phyloP scores from a whole-genome alignment of 1,284 basidiomycete species.

The Sanghuangporus sanghuang region DNA sequence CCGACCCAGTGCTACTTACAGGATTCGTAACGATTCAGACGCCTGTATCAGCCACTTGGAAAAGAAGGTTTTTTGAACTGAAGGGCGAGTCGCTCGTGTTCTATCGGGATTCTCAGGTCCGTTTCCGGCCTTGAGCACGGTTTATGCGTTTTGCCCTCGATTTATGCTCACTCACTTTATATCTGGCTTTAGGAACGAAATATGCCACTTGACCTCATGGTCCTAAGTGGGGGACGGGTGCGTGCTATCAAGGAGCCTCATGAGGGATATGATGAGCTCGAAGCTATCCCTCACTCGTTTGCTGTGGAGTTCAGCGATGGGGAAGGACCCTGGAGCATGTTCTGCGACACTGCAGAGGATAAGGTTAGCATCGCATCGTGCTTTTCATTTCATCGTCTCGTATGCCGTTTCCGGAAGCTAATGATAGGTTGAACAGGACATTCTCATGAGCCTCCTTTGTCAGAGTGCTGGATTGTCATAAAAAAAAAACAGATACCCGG shows the following conservation, averaged over 20 bases:
- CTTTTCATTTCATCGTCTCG: neutral
- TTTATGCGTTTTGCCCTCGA: neutral
- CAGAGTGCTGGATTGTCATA: constrained; percentile 17
- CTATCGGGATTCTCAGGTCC: constrained; percentile 52
- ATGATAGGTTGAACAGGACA: constrained; percentile 17
- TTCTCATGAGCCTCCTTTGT: constrained; percentile 19
- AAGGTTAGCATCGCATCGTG: constrained; percentile 40
- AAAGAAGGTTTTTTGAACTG: constrained; percentile 60
- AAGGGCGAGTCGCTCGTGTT: constrained; percentile 43
- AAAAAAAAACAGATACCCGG: neutral
- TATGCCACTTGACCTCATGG: constrained; percentile 43
- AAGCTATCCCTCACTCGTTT: constrained; percentile 66
- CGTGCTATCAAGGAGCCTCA: constrained; percentile 56
- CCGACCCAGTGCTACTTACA: constrained; percentile 31
- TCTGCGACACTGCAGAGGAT: constrained; percentile 59
- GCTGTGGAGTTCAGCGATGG: constrained; percentile 55
- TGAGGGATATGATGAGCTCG: constrained; percentile 68
- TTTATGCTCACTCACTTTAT: neutral
- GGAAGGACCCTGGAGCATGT: constrained; percentile 51
- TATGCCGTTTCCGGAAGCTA: neutral
- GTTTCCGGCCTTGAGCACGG: neutral
- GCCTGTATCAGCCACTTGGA: constrained; percentile 53
- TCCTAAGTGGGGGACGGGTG: constrained; percentile 39
- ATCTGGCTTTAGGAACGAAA: constrained; percentile 38
- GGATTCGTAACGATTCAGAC: constrained; percentile 69